These are phyloP conservation scores for Taiozyma onychis DNA, from an alignment of 1,139 yeast genomes.

Conservation along the genomic window DNA sequence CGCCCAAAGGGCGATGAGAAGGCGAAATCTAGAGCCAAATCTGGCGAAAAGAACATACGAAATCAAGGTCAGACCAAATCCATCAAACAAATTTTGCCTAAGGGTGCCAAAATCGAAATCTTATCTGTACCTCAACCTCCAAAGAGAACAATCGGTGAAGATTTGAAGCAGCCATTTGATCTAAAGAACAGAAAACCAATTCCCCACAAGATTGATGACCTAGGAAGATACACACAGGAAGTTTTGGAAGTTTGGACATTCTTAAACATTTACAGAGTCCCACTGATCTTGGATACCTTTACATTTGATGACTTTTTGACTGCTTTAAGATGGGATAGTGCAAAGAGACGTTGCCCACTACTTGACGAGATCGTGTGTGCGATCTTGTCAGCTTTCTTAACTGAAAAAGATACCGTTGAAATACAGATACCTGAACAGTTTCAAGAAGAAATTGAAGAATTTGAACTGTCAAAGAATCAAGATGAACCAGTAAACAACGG, in stretches of 20 bases:
- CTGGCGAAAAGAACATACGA: slow-evolving; percentile 1
- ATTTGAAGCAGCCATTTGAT: slow-evolving; percentile 27
- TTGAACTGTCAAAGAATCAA: background rate
- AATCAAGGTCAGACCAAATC: slow-evolving; percentile 1
- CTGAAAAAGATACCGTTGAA: slow-evolving; percentile 18
- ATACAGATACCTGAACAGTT: slow-evolving; percentile 14
- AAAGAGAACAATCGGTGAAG: slow-evolving; percentile 30
- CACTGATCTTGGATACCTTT: slow-evolving; percentile 61
- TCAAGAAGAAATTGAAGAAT: slow-evolving; percentile 25
- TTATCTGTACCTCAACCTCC: slow-evolving; percentile 14
- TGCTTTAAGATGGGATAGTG: slow-evolving; percentile 50
- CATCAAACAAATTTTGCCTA: slow-evolving; percentile 1
- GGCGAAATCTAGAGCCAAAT: slow-evolving; percentile 2
- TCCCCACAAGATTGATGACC: slow-evolving; percentile 16
- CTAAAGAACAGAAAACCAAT: slow-evolving; percentile 14
- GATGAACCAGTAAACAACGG: background rate
- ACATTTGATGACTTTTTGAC: slow-evolving; percentile 76
- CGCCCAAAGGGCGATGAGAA: slow-evolving; percentile 10
- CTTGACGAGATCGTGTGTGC: slow-evolving; percentile 73
- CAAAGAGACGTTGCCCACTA: slow-evolving; percentile 44
- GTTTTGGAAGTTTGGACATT: slow-evolving; percentile 73
- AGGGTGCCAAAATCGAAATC: slow-evolving; percentile 4
- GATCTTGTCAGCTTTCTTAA: slow-evolving; percentile 28
- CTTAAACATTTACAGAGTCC: slow-evolving; percentile 61
- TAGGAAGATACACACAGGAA: slow-evolving; percentile 30